Base-by-base conservation (phyloP, 108 stramenopile species). In the Heterococcus sp. region DNA sequence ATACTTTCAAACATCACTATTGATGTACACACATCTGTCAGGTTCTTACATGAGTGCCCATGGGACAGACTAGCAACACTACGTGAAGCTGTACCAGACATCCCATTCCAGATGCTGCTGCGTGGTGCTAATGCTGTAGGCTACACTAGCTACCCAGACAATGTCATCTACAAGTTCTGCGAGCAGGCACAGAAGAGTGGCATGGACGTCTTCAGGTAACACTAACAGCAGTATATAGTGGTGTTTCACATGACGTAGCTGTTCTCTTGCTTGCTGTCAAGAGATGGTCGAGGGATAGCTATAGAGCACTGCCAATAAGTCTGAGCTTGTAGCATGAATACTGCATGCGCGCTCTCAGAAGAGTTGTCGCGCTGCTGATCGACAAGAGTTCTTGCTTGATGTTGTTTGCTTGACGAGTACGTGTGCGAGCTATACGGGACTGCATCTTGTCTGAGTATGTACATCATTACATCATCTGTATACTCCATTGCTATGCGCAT, bases 81-180 rank as follows among this genome's bases (percentile, higher is more conserved):
- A 34, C 81, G 92, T 5, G 92, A 90, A 73, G 90, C 85, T 3
- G 94, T 95, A 8, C 97, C 97, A 2, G 92, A 96, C 76, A 93
- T 96, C 75, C 95, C 95, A 1, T 95, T 96, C 84, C 97, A 98
- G 81, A 95, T 96, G 95, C 89, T 98, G 27, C 91, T 98, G 26
- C 93, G 97, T 67, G 97, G 97, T 36, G 96, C 97, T 30, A 98
- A 98, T 73, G 97, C 93, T 0, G 97, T 98, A 3, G 97, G 97
- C 21, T 98, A 98, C 89, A 98, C 97, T 5, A 88, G 90, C 26
- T 98, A 98, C 79, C 94, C 97, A 14, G 97, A 98, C 82, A 96
- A 96, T 82, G 95, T 95, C 26, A 94, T 97, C 36, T 92, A 85
- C 85, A 88, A 96, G 82, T 98, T 98, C 81, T 96, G 95, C 78